phyloP scores from a whole-genome alignment of 257 asterid genomes.

The Cynanchum wilfordii region DNA sequence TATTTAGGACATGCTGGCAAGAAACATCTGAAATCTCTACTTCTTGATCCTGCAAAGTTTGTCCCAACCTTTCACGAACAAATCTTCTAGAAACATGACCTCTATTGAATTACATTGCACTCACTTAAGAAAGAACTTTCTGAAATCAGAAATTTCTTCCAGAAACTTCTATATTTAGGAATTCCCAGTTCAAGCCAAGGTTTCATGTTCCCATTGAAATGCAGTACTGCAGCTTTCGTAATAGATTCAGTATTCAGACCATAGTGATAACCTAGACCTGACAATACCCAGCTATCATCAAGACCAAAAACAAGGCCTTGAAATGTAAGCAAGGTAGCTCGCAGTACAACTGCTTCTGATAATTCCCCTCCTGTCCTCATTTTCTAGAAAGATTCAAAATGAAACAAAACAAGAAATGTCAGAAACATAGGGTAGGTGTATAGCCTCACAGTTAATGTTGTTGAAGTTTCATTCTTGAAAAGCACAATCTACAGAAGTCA shows the following conservation, averaged over 20 bases:
- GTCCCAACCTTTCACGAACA: conserved; percentile 23
- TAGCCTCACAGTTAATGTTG: neutral
- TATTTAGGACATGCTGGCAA: neutral
- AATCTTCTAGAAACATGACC: conserved; percentile 12
- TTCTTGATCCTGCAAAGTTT: conserved; percentile 14
- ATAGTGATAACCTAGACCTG: conserved; percentile 85
- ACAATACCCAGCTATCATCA: conserved; percentile 66
- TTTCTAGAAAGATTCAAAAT: conserved; percentile 37
- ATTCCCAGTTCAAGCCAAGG: conserved; percentile 99
- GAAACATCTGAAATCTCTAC: conserved; percentile 10
- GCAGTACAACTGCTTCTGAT: conserved; percentile 44
- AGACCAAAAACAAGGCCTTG: conserved; percentile 59
- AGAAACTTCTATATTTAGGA: conserved; percentile 57
- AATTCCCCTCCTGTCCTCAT: conserved; percentile 37
- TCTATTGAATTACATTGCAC: conserved; percentile 73
- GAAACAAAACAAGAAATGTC: conserved; percentile 6
- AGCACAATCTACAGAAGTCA: neutral
- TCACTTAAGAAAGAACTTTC: conserved; percentile 69
- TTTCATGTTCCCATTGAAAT: conserved; percentile 94
- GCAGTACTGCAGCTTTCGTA: conserved; percentile 64
- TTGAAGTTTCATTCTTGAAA: neutral
- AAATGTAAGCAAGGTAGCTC: conserved; percentile 73
- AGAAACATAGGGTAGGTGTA: neutral
- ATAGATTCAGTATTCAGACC: conserved; percentile 43
- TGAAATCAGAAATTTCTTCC: conserved; percentile 69